Percentiles rank a stretch among this genome's conserved stretches.
These are phyloP conservation scores for Globisporangium paddicum DNA, from an alignment of 352 stramenopile genomes.

Conservation along the genomic window DNA sequence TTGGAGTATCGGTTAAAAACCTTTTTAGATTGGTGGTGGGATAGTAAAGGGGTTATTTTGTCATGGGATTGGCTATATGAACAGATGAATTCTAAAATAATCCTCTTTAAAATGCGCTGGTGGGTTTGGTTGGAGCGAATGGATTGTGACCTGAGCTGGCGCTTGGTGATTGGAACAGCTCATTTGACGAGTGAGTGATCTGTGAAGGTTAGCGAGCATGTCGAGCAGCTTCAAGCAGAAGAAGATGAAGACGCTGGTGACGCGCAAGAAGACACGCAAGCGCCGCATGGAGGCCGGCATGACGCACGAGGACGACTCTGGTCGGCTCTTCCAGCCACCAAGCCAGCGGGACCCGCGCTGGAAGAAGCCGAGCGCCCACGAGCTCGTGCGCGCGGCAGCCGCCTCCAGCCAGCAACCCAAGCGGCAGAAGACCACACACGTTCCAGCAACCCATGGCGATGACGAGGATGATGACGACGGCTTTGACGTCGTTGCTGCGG, in stretches of 20 bases:
- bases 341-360: constrained; percentile 65
- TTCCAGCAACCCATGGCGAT: constrained; percentile 2
- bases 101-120: too few species aligned
- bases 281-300: constrained; percentile 54
- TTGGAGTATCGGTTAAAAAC: too few species aligned
- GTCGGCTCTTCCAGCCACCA: constrained; percentile 63
- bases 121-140: neutral
- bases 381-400: constrained; percentile 30
- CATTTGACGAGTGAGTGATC: neutral
- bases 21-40: neutral
- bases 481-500: constrained; percentile 10
- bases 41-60: too few species aligned
- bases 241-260: constrained; percentile 75
- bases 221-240: constrained; percentile 85
- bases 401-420: constrained; percentile 17
- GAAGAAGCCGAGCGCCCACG: constrained; percentile 55
- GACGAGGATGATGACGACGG: constrained; percentile 17
- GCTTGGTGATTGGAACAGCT: neutral
- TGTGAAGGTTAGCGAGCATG: constrained; percentile 25
- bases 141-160: neutral
- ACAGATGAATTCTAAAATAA: too few species aligned
- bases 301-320: constrained; percentile 62
- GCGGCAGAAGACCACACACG: constrained; percentile 31
- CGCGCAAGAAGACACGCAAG: constrained; percentile 78
- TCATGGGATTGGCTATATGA: too few species aligned